Evolutionary conservation across 495 filamentous ascomycete genomes (phyloP), one percentile per base, ranked within the genome.

Genomic region (Penicillium antarcticum): DNA sequence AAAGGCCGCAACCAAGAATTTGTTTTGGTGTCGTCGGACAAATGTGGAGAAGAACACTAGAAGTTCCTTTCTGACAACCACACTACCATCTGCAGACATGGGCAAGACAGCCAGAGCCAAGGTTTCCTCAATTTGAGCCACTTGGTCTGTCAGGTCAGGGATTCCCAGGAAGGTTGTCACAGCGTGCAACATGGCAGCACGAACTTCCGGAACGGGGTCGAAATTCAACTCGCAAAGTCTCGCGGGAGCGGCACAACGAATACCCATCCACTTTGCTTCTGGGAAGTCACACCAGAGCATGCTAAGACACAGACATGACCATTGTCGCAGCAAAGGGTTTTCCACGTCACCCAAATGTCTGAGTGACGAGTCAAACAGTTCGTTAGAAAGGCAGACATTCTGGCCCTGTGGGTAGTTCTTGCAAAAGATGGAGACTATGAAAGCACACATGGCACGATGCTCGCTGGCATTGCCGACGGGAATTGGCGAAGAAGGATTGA

Each of bases 391-490:
- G 62, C 92, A 96, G 8, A 96, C 89, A 33, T 86, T 84, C 65
- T 97, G 91, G 2, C 91, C 94, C 63, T 92, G 90, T 34, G 82
- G 85, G 63, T 92, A 97, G 32, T 86, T 88, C 57, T 92, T 92
- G 80, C 94, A 99, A 52, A 99, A 89, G 76, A 96, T 95, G 12
- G 94, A 87, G 32, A 97, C 79, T 48, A 99, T 95, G 61, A 99
- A 99, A 4, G 94, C 94, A 62, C 92, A 97, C 94, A 99, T 99
- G 17, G 95, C 92, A 62, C 92, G 88, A 69, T 99, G 95, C 66
- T 97, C 92, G 52, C 88, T 88, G 39, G 84, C 83, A 62, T 96
- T 94, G 12, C 79, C 79, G 18, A 92, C 87, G 1, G 89, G 88
- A 23, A 97, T 84, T n/a, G 80, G 83, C 32, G 89, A 87, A 11